Conservation (phyloP, 139 green algal species). For the Micromonas pusilla region DNA sequence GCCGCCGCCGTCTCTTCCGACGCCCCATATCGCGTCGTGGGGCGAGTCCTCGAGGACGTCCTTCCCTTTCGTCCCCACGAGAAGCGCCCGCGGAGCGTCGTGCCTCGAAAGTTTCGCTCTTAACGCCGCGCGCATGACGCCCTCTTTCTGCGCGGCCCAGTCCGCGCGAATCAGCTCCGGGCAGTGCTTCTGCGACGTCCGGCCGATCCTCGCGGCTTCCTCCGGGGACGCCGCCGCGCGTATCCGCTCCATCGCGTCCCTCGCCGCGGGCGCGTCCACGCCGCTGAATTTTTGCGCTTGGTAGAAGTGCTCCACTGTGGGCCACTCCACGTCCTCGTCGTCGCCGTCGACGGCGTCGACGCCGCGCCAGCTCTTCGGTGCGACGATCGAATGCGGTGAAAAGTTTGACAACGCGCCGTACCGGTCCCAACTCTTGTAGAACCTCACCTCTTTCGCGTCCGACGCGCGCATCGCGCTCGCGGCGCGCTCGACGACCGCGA, state of each 20-base stretch:
- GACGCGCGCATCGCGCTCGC: too few species aligned
- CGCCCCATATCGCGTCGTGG: conserved; percentile 84
- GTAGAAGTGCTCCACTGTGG: conserved; percentile 85
- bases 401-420: conserved; percentile 93
- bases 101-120: conserved; percentile 76
- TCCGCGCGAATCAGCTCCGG: conserved; percentile 70
- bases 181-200: conserved; percentile 49
- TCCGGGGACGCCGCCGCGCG: conserved; percentile 64
- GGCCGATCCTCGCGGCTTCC: conserved; percentile 75
- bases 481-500: conserved; percentile 1
- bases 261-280: conserved; percentile 14
- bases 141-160: conserved; percentile 69
- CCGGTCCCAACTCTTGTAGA: conserved; percentile 95
- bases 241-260: conserved; percentile 51
- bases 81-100: conserved; percentile 50
- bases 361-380: conserved; percentile 40
- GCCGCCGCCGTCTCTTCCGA: conserved; percentile 68
- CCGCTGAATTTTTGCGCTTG: conserved; percentile 84
- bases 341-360: background rate
- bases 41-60: conserved; percentile 67
- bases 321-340: conserved; percentile 43
- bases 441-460: conserved; percentile 38
- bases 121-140: conserved; percentile 76
- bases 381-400: conserved; percentile 72
- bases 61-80: conserved; percentile 49